phyloP scores from a whole-genome alignment of 2,329 filamentous ascomycete species.

The Botrytis squamosa region DNA sequence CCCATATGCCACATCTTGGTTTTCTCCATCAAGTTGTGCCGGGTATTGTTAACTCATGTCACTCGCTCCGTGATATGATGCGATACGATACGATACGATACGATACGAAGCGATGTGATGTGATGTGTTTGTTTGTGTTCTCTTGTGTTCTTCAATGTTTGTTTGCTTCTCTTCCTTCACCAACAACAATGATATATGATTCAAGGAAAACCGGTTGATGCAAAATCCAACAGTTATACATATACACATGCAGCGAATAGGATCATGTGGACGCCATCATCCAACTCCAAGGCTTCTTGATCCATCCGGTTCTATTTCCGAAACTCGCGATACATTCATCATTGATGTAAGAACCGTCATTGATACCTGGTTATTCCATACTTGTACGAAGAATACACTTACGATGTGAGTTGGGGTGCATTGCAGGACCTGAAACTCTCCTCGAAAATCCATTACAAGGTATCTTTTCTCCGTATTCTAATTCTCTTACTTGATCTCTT shows the following conservation, averaged over 20 bases:
- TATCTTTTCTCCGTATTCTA: not conserved
- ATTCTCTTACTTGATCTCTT: not conserved
- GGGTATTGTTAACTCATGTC: not conserved
- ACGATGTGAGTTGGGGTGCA: not conserved
- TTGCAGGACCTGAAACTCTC: slow-evolving; percentile 12
- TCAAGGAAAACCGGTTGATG: not conserved
- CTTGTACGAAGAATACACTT: not conserved
- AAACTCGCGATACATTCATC: not conserved
- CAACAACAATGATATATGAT: not conserved
- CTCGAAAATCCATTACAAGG: not conserved
- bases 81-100: too few species aligned
- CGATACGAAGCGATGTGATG: not conserved
- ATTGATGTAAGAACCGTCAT: not conserved
- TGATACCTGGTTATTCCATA: not conserved
- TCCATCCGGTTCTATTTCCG: slow-evolving; percentile 11
- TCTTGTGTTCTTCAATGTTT: not conserved
- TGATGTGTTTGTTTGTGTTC: not conserved
- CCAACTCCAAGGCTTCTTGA: not conserved
- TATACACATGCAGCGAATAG: not conserved
- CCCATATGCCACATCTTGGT: not conserved
- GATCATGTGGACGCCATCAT: slow-evolving; percentile 3
- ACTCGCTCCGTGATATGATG: not conserved
- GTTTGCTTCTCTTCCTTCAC: slow-evolving; percentile 4
- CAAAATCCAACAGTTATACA: not conserved
- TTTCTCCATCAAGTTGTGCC: not conserved